phyloP scores from a whole-genome alignment of 2,329 filamentous ascomycete genomes.

The Aspergillus glaucus region DNA sequence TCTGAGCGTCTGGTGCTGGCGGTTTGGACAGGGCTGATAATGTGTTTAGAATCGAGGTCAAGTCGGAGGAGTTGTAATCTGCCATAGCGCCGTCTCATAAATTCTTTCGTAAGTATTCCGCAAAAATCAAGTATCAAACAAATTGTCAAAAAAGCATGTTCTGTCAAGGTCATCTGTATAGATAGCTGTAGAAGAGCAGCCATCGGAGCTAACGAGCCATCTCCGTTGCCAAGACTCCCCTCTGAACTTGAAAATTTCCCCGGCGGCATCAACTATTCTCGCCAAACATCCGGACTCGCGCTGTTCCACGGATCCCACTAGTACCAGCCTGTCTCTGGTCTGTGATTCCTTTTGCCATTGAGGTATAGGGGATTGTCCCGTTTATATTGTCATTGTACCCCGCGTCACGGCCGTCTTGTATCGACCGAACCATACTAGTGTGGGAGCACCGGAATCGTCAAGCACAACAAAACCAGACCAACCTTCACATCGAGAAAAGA shows the following conservation, averaged over 20 bases:
- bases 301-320: background rate
- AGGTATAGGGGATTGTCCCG: too few relatives aligned
- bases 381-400: too few relatives aligned
- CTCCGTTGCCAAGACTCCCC: background rate
- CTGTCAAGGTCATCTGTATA: background rate
- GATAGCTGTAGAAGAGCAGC: background rate
- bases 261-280: background rate
- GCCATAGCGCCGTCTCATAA: background rate
- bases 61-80: constrained; percentile 26
- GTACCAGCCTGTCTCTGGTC: too few relatives aligned
- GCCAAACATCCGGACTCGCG: background rate
- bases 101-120: constrained; percentile 9
- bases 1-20: background rate
- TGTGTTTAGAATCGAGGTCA: constrained; percentile 37
- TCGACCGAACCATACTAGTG: too few relatives aligned
- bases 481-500: background rate
- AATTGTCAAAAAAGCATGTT: too few relatives aligned
- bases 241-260: constrained; percentile 1
- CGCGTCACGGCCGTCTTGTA: too few relatives aligned
- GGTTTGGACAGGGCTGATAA: constrained; percentile 31
- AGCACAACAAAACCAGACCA: background rate
- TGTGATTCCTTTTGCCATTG: too few relatives aligned
- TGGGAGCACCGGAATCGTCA: background rate
- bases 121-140: too few relatives aligned
- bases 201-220: constrained; percentile 1